Evolutionary conservation across 2,329 filamentous ascomycete species (phyloP), one percentile per base, ranked within the genome.

Genomic region (Tolypocladium paradoxum): DNA sequence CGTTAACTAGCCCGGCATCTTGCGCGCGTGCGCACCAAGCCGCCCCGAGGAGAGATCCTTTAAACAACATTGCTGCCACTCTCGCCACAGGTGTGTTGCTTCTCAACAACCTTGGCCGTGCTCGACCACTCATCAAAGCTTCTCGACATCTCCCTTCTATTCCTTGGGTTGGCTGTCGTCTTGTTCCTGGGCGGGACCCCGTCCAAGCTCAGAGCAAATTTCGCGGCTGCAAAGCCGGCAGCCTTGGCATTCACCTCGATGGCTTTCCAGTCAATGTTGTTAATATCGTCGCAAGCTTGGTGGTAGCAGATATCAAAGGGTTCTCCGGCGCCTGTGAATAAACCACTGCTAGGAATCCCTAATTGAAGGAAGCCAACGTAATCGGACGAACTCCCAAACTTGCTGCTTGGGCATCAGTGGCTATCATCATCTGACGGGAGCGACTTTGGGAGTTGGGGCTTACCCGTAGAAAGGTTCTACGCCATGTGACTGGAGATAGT

Each of bases 181-280:
- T 60, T 65, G 22, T 62, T 58, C n/a, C 70, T 62, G 6, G 53
- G 46, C 1, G 70, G 70, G 5, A 72, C 61, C 1, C 62, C 68
- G 1, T 69, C 61, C 4, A 72, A 57, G 49, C 64, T 69, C 20
- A 68, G 59, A 6, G 70, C 69, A 22, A 73, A 65, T 33, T 65
- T 57, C 16, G 78, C 79, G 31, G 77, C 73, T 2, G 72, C 73
- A 54, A 73, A 68, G 2, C 76, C 81, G 49, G 82, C 81, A 3
- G 70, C 65, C 61, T 68, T 70, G 48, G 70, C 56, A 56, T 70
- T 74, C 50, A 66, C 57, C 0, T 65, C 69, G 20, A 71, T n/a
- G 4, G 70, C 71, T 2, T 68, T 65, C 64, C 68, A 67, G 62
- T 73, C 66, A 54, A 75, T 68, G 61, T 75, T 73, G 38, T 62